Base-by-base conservation (phyloP, 1,284 basidiomycete species). In the Ustilago xerochloae region DNA sequence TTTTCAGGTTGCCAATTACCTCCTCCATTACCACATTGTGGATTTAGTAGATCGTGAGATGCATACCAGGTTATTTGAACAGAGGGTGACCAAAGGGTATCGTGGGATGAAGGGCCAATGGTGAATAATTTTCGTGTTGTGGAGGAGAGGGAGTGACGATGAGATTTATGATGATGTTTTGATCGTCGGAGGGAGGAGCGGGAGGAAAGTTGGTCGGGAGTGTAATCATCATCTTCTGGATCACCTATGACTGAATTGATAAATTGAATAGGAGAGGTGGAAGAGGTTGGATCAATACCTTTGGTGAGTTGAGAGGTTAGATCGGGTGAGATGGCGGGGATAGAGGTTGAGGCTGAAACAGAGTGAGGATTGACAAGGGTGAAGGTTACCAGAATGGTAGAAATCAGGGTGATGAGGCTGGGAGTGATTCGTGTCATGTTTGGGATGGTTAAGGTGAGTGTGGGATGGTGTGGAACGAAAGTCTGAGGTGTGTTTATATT, bases 31-130 rank as follows among this genome's bases (percentile, higher is more conserved):
- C 79, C 77, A 65, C 81, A 83, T 46, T 75, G 72, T 12, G 81
- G 81, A 60, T 77, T 74, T 47, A 64, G 49, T 29, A 83, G 69
- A 52, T 83, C 81, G 30, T 82, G 47, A 41, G 71, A 64, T 2
- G 79, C 74, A 61, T 83, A 81, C 80, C 80, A 83, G 29, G 80
- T 83, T 63, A 82, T 75, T 54, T 77, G 59, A 15, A 79, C 57
- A 29, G 54, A 36, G 28, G 56, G 50, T 9, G 24, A 33, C 66
- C 67, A 75, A 36, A 80, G 28, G 32, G 61, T 6, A 62, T 75
- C 73, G 12, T 30, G 20, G 18, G 43, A 28, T 4, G 38, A 30
- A 7, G 74, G 68, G 12, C 66, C 71, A 33, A 68, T 30, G 22
- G 73, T 75, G 63, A 63, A 74, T 10, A 55, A 41, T 28, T 70